Base-by-base conservation (phyloP, 768 basidiomycete genomes). In the Russula dissimulans region DNA sequence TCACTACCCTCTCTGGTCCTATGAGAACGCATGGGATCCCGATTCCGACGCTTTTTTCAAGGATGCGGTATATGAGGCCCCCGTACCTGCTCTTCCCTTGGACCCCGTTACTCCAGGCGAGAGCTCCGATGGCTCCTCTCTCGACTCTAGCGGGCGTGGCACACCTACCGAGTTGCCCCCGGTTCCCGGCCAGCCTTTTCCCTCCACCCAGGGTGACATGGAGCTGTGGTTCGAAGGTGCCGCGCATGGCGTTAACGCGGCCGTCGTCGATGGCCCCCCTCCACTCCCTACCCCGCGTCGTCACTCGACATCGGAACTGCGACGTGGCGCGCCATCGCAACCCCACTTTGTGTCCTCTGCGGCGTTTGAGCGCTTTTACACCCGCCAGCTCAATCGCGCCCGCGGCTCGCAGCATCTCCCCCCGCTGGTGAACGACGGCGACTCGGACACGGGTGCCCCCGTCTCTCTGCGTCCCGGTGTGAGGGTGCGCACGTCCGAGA, bases 31-130 rank as follows among this genome's bases (percentile, higher is more conserved):
- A 38, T 67, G 62, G 56, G 66, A 67, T 57, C 66, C 66, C 43
- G 66, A 67, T 51, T 60, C 59, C 0, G 66, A 67, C 18, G 65
- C 66, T 22, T 67, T 67, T 58, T 67, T 67, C 49, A 54, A 60
- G 44, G 65, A 67, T 42, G 65, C 61, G 7, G 60, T 67, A 18
- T 64, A 63, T 34, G 66, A 67, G 59, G 58, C 57, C 10, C 41
- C 52, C 29, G 54, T 67, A 44, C 46, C 64, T 5, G 29, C 36
- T 10, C 45, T 47, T 44, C 65, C 66, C 26, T 39, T 55, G 32
- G 64, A 65, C 9, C 61, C 65, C 26, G 39, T 64, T 12, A 53
- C 56, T 31, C 61, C 57, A 26, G 54, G 52, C 22, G 57, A 58
- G 36, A 63, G 61, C 58, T 51, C 51, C 32, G 57, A 58, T 39